These are phyloP conservation scores for Ophiocordyceps camponoti-saundersi DNA, from an alignment of 2,329 filamentous ascomycete genomes.

Conservation along the genomic window DNA sequence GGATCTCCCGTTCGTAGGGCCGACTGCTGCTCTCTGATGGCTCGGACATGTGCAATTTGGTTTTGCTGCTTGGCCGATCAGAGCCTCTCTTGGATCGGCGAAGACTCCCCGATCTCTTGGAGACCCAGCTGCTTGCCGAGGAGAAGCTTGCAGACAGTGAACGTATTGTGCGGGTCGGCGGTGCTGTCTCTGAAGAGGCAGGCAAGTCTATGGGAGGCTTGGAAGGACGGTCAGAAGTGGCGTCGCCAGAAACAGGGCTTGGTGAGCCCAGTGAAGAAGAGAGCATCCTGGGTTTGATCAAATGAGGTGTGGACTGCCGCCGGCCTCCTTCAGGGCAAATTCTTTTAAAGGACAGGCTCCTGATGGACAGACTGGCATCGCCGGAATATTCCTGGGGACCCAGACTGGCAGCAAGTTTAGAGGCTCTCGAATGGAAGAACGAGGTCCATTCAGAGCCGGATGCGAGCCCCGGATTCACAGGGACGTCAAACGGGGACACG, in stretches of 20 bases:
- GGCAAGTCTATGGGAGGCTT: slow-evolving; percentile 3
- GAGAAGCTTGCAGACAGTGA: slow-evolving; percentile 44
- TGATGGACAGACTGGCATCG: slow-evolving; percentile 11
- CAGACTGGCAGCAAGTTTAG: slow-evolving; percentile 8
- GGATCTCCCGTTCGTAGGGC: slow-evolving; percentile 8
- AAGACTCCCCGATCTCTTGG: slow-evolving; percentile 35
- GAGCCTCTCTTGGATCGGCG: slow-evolving; percentile 34
- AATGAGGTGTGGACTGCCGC: slow-evolving; percentile 11
- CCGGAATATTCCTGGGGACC: slow-evolving; percentile 8
- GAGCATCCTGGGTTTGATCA: slow-evolving; percentile 20
- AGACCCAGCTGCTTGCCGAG: slow-evolving; percentile 38
- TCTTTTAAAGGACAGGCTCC: slow-evolving; percentile 9
- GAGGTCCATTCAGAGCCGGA: slow-evolving; percentile 28
- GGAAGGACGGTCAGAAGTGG: not conserved
- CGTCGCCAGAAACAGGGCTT: not conserved
- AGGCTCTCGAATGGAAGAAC: slow-evolving; percentile 32
- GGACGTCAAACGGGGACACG: slow-evolving; percentile 9
- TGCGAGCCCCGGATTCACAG: not conserved
- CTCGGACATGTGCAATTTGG: slow-evolving; percentile 36
- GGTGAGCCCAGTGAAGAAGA: slow-evolving; percentile 3
- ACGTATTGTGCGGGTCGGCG: slow-evolving; percentile 27
- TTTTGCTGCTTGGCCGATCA: slow-evolving; percentile 19
- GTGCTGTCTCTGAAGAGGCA: slow-evolving; percentile 16
- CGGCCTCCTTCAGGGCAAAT: slow-evolving; percentile 9
- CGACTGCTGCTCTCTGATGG: slow-evolving; percentile 19